Percentiles rank a stretch among this genome's conserved stretches.
Evolutionary conservation across 805 yeast genomes (phyloP).

Genomic region (Saturnispora bothae): DNA sequence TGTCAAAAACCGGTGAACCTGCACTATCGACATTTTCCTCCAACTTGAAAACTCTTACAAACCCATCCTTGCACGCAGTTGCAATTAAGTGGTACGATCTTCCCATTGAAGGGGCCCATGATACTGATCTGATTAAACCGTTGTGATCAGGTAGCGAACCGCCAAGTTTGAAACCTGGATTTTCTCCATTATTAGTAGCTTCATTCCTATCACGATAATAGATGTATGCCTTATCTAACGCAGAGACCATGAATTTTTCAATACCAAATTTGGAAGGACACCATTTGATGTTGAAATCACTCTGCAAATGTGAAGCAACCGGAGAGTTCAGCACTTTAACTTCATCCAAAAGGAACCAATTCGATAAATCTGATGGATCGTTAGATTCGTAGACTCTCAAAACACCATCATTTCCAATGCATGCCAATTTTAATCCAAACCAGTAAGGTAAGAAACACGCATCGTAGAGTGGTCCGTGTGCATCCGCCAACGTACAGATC

Average conservation of each 20-base stretch:
- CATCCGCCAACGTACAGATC: constrained; percentile 70
- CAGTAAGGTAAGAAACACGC: constrained; percentile 84
- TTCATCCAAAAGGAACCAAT: constrained; percentile 74
- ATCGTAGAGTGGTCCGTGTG: constrained; percentile 81
- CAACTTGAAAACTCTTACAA: constrained; percentile 73
- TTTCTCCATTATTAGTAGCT: constrained; percentile 21
- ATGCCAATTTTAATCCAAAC: constrained; percentile 69
- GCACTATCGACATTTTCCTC: constrained; percentile 29
- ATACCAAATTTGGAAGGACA: constrained; percentile 75
- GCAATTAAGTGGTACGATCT: constrained; percentile 80
- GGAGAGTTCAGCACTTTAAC: constrained; percentile 54
- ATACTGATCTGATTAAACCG: constrained; percentile 76
- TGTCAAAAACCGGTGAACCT: constrained; percentile 14
- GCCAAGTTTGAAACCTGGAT: constrained; percentile 32
- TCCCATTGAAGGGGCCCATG: constrained; percentile 98
- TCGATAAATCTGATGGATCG: constrained; percentile 79
- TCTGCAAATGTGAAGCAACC: constrained; percentile 73
- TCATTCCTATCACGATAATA: constrained; percentile 37
- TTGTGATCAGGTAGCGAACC: constrained; percentile 72
- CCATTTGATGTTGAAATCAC: constrained; percentile 82
- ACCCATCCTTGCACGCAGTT: constrained; percentile 93
- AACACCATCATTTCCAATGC: constrained; percentile 83
- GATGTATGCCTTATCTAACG: constrained; percentile 79
- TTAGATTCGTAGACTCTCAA: constrained; percentile 77
- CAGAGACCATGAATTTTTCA: constrained; percentile 76